Percentiles rank a stretch among this genome's conserved stretches.
Conservation (phyloP, 257 asterid genomes). For the Pogostemon cablin region DNA sequence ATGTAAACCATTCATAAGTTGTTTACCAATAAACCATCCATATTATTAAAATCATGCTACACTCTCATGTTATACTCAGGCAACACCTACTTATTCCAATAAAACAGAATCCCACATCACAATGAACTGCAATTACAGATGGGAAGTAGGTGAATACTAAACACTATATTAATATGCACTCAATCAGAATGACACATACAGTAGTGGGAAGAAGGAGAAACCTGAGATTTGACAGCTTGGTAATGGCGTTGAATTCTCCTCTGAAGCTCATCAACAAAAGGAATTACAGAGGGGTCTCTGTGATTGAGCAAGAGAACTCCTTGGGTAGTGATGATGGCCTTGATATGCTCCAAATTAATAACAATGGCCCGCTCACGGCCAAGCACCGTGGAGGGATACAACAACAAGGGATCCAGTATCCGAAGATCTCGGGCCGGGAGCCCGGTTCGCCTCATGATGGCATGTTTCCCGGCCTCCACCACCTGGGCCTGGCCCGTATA, state of each 20-base stretch:
- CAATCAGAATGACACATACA: neutral
- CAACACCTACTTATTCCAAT: neutral
- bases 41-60: neutral
- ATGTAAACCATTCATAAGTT: neutral
- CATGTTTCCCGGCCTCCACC: constrained; percentile 90
- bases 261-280: constrained; percentile 86
- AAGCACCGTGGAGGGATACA: constrained; percentile 87
- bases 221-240: constrained; percentile 82
- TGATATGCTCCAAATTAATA: constrained; percentile 89
- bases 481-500: constrained; percentile 83
- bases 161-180: neutral
- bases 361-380: constrained; percentile 97
- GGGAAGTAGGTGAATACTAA: too few species aligned
- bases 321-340: constrained; percentile 93
- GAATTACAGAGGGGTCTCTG: constrained; percentile 81
- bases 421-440: constrained; percentile 97
- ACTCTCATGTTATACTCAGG: neutral
- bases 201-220: constrained; percentile 20
- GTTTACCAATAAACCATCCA: neutral
- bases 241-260: constrained; percentile 72
- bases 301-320: constrained; percentile 84
- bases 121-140: too few species aligned
- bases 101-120: too few species aligned
- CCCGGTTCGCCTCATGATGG: constrained; percentile 94
- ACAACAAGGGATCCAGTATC: constrained; percentile 81